phyloP scores from a whole-genome alignment of 192 early-diverging fungal species.

The Podila epigama region DNA sequence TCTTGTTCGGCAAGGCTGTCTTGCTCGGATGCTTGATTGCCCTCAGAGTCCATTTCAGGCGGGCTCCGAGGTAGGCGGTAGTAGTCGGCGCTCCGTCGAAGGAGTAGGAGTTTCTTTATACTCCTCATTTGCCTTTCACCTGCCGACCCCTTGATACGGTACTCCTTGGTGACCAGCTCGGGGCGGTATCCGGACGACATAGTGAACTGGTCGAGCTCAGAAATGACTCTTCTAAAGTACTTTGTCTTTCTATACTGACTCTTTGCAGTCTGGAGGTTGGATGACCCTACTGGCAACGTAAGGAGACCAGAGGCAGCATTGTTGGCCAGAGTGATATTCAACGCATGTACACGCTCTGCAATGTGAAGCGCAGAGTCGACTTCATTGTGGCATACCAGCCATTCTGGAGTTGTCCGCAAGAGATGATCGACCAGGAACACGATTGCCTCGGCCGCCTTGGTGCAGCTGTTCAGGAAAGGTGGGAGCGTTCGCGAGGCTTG shows the following conservation, averaged over 20 bases:
- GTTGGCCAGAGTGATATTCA: constrained; percentile 19
- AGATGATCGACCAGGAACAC: constrained; percentile 41
- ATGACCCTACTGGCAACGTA: not conserved
- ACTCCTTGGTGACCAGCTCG: constrained; percentile 21
- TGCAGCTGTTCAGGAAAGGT: constrained; percentile 44
- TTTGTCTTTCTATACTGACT: constrained; percentile 13
- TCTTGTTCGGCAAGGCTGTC: not conserved
- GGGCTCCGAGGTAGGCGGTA: constrained; percentile 31
- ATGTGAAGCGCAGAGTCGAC: constrained; percentile 38
- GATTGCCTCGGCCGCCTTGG: constrained; percentile 44
- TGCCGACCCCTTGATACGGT: constrained; percentile 6
- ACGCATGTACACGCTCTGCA: constrained; percentile 31
- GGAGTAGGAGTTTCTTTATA: constrained; percentile 15
- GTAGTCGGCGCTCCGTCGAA: constrained; percentile 1
- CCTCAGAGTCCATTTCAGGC: constrained; percentile 4
- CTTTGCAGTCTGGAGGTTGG: constrained; percentile 8
- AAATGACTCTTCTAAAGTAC: constrained; percentile 13
- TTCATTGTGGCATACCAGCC: constrained; percentile 42
- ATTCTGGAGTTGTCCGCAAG: constrained; percentile 33
- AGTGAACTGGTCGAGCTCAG: constrained; percentile 33
- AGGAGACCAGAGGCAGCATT: too few species aligned
- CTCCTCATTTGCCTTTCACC: constrained; percentile 14
- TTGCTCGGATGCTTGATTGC: not conserved
- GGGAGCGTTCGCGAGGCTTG: not conserved
- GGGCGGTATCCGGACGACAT: constrained; percentile 33